These are phyloP conservation scores for Canavalia gladiata DNA, from an alignment of 306 rosid genomes.

Conservation along the genomic window DNA sequence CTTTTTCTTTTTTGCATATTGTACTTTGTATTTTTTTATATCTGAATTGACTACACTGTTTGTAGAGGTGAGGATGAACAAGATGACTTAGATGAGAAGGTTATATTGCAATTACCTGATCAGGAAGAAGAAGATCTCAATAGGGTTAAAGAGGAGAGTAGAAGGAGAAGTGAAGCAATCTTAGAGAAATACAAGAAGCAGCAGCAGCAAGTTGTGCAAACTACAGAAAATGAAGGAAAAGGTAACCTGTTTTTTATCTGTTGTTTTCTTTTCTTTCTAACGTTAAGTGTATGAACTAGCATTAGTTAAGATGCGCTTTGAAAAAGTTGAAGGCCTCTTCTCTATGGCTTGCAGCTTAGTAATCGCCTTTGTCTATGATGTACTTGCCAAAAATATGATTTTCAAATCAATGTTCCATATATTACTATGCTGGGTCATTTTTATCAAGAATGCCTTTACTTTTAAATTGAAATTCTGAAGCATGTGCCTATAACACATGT, in stretches of 20 bases:
- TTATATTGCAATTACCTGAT: constrained; percentile 56
- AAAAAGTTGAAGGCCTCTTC: background rate
- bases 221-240: constrained; percentile 52
- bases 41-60: background rate
- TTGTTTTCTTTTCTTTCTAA: background rate
- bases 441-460: background rate
- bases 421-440: background rate
- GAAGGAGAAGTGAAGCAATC: constrained; percentile 74
- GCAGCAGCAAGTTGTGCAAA: constrained; percentile 53
- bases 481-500: background rate
- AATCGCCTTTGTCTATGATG: background rate
- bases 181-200: constrained; percentile 70
- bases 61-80: constrained; percentile 67
- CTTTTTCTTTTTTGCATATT: background rate
- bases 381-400: background rate
- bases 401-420: background rate
- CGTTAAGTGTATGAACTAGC: background rate
- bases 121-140: constrained; percentile 79
- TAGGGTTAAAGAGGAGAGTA: constrained; percentile 82
- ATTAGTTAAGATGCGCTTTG: background rate
- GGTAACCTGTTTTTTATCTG: constrained; percentile 42
- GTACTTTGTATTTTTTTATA: background rate
- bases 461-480: background rate
- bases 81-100: constrained; percentile 63
- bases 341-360: background rate